Conservation (phyloP, 2,329 filamentous ascomycete species). For the Phialocephala sp. region DNA sequence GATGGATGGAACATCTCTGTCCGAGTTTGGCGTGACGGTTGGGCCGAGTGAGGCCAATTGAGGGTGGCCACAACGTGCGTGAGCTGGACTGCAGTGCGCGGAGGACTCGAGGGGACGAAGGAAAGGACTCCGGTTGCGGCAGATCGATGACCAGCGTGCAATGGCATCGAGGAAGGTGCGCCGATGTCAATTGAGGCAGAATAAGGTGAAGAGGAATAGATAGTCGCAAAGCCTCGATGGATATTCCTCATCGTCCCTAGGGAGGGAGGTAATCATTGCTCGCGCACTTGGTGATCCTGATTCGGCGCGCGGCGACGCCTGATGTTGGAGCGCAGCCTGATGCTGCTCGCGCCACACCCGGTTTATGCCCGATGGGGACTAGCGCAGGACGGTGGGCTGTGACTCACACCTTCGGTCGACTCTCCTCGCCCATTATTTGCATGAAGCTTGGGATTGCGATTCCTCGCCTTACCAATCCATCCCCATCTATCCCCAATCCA, state of each 20-base stretch:
- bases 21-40: not conserved
- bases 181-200: not conserved
- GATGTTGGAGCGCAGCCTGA: not conserved
- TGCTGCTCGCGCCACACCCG: too few species aligned
- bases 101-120: not conserved
- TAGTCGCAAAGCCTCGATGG: not conserved
- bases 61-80: not conserved
- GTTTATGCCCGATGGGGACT: too few species aligned
- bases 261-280: not conserved
- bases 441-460: conserved; percentile 4
- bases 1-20: not conserved
- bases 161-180: not conserved
- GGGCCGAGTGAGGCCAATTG: conserved; percentile 8
- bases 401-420: not conserved
- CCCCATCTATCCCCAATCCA: not conserved
- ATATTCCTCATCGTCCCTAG: too few species aligned
- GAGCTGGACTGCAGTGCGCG: conserved; percentile 7
- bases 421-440: not conserved
- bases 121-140: not conserved
- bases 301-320: not conserved
- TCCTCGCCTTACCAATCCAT: conserved; percentile 8
- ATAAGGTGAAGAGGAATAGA: not conserved
- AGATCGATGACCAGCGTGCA: not conserved
- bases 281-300: not conserved
- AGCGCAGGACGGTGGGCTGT: not conserved